These are phyloP conservation scores for Neoarthrinium moseri DNA, from an alignment of 2,329 filamentous ascomycete genomes.

Conservation along the genomic window DNA sequence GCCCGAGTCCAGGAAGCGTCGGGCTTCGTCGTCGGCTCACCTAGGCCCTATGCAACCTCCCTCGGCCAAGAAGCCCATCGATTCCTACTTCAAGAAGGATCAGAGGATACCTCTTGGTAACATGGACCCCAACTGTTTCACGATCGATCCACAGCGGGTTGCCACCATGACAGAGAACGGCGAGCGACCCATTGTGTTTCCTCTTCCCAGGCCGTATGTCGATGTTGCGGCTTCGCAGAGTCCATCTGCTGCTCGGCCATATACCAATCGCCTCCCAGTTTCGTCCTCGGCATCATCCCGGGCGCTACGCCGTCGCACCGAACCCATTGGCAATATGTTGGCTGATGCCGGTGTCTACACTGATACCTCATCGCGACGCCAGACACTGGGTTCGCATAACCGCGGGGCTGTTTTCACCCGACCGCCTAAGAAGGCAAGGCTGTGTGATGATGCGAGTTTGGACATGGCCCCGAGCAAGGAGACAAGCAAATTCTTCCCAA, in stretches of 20 bases:
- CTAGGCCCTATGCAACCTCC: slow-evolving; percentile 15
- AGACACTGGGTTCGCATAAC: slow-evolving; percentile 15
- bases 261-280: slow-evolving; percentile 21
- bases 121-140: slow-evolving; percentile 62
- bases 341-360: slow-evolving; percentile 20
- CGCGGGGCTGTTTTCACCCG: slow-evolving; percentile 21
- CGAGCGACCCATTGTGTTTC: slow-evolving; percentile 54
- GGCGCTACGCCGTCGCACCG: slow-evolving; percentile 48
- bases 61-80: slow-evolving; percentile 47
- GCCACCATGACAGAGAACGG: slow-evolving; percentile 49
- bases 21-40: slow-evolving; percentile 23
- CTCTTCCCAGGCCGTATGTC: slow-evolving; percentile 57
- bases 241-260: slow-evolving; percentile 22
- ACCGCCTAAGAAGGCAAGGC: slow-evolving; percentile 56
- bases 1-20: slow-evolving; percentile 34
- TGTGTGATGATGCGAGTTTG: slow-evolving; percentile 43
- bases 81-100: slow-evolving; percentile 51
- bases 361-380: slow-evolving; percentile 24
- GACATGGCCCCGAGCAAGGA: slow-evolving; percentile 30
- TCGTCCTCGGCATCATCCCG: slow-evolving; percentile 38
- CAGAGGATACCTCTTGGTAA: slow-evolving; percentile 57
- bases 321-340: slow-evolving; percentile 48
- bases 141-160: slow-evolving; percentile 47
- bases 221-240: slow-evolving; percentile 28
- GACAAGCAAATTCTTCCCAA: slow-evolving; percentile 56